Conservation (phyloP, 2,329 filamentous ascomycete genomes). For the Colletotrichum musicola region DNA sequence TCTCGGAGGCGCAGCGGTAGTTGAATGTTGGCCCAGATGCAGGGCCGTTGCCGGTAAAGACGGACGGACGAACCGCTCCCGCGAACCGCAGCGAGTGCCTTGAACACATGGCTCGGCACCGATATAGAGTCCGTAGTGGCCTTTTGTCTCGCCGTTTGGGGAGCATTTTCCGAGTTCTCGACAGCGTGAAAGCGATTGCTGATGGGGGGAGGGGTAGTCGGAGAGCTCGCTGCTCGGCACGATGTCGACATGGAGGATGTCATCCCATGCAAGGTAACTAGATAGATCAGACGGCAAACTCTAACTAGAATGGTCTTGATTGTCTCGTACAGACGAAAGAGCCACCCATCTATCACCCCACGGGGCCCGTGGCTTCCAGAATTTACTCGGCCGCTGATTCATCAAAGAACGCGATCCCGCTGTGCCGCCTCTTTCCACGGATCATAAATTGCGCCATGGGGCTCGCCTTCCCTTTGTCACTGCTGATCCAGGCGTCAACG, state of each 20-base stretch:
- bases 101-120: conserved; percentile 11
- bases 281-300: too few species aligned
- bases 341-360: too few species aligned
- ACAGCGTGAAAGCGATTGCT: too few species aligned
- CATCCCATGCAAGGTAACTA: neutral
- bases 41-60: too few species aligned
- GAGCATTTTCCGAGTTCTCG: neutral
- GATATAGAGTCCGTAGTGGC: neutral
- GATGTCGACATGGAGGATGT: neutral
- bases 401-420: conserved; percentile 12
- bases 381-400: conserved; percentile 16
- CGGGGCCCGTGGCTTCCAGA: neutral
- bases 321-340: neutral
- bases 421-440: neutral
- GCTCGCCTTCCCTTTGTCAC: neutral
- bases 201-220: too few species aligned
- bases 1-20: neutral
- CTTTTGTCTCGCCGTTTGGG: conserved; percentile 12
- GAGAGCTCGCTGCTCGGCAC: too few species aligned
- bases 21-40: too few species aligned
- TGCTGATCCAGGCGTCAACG: conserved; percentile 3
- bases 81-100: conserved; percentile 4
- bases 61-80: neutral
- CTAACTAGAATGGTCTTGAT: too few species aligned
- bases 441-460: conserved; percentile 13